Base-by-base conservation (phyloP, 805 yeast genomes). In the Candida endomychidarum region DNA sequence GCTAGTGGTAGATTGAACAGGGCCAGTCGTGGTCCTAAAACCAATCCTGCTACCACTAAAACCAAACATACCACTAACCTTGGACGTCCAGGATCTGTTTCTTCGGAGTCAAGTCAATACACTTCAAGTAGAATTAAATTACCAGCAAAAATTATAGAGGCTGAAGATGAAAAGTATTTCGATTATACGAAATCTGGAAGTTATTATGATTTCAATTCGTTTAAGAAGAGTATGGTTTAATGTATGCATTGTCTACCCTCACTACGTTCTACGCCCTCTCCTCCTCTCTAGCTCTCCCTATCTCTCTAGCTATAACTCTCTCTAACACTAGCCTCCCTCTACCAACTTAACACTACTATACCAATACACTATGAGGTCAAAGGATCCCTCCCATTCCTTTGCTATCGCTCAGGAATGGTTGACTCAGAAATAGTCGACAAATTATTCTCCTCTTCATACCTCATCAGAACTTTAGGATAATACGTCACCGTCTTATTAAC, bases 401-500 rank as follows among this genome's bases (percentile, higher is more conserved):
- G n/a, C n/a, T n/a, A n/a, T n/a, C n/a, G n/a, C n/a, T n/a, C n/a
- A n/a, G n/a, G n/a, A n/a, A n/a, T n/a, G n/a, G n/a, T n/a, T n/a
- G n/a, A n/a, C 23, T 40, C 39, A 17, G 15, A 18, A 26, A 37
- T 37, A 3, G 41, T 41, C 2, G 29, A 17, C 27, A 37, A 32
- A 18, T 28, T 19, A 9, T 23, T 25, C 3, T 21, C 24, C 8
- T 34, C 14, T 16, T 31, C 34, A 10, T 31, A 31, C 14, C 19
- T 24, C 11, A 31, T 5, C 4, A 18, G 23, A 3, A 42, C 15
- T 10, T 41, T 41, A n/a, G 23, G 49, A 48, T 65, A 69, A 33
- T 65, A 66, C 2, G 75, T 69, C n/a, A 69, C 73, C 0, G 74
- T 68, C 40, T 63, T 69, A 37, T 57, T 60, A 7, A 47, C 32